Conservation (phyloP, 352 stramenopile species). For the Pythium rhizo-oryzae region DNA sequence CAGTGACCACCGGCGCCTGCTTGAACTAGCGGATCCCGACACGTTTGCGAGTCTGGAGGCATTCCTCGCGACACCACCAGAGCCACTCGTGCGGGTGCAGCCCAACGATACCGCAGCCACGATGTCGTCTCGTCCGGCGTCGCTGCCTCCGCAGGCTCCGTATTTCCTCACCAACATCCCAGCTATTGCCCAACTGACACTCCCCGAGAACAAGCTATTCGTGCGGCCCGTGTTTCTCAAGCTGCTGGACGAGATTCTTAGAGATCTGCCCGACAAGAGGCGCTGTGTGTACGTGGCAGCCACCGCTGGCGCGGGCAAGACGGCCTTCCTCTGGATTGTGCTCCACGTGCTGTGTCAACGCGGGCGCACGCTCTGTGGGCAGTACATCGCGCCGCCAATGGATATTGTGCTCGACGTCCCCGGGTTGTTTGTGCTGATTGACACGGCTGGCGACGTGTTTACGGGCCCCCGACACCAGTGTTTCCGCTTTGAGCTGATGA, state of each 20-base stretch:
- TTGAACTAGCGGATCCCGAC: neutral
- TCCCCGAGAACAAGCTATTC: neutral
- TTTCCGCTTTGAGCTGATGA: neutral
- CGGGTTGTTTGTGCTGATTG: neutral
- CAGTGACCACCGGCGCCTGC: neutral
- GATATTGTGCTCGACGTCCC: slow-evolving; percentile 6
- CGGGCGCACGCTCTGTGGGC: neutral
- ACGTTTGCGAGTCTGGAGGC: neutral
- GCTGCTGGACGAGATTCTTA: neutral
- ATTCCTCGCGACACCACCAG: neutral
- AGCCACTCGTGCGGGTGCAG: neutral
- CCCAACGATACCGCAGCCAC: neutral
- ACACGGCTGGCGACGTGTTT: neutral
- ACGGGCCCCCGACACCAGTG: neutral
- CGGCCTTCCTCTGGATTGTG: neutral
- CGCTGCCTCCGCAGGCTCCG: neutral
- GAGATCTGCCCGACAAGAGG: neutral
- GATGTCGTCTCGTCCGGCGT: neutral
- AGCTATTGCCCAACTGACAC: neutral
- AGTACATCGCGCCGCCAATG: neutral
- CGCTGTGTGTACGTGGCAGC: neutral
- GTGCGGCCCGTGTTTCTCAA: neutral
- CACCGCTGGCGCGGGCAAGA: neutral
- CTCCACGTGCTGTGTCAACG: neutral
- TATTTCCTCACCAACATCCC: neutral